Evolutionary conservation across 2,329 filamentous ascomycete genomes (phyloP), one percentile per base, ranked within the genome.

Genomic region (Elsinoe ampelina): DNA sequence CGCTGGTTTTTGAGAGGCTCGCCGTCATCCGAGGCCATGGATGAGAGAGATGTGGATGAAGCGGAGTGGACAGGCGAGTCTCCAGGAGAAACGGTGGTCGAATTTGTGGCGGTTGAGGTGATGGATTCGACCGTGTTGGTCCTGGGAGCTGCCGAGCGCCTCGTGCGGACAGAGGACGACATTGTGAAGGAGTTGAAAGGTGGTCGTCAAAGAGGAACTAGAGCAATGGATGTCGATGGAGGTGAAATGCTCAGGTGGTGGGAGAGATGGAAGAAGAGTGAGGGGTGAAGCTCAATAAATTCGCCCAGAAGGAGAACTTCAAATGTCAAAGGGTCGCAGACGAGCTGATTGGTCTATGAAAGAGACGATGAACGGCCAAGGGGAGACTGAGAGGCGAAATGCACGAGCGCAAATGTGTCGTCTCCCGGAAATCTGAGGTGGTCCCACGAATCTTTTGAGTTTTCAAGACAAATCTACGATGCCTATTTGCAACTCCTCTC

Each of bases 1-100:
- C 80, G 84, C 63, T 70, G 62, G 63, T 75, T 72, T 64, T 75
- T 75, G 61, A 70, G 68, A 32, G 69, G 67, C 63, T 79, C 77
- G 57, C 79, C 81, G 43, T 81, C 77, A 57, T 83, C 80, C 10
- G 87, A 91, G 57, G 82, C 85, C 70, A 97, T 79, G 22, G 93
- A 97, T 10, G 92, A 96, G 61, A 97, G 81, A 2, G 93, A 97
- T 2, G 92, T 95, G 38, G 87, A 88, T 6, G 93, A 97, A 47
- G 80, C 77, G 22, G 91, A 85, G 41, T 77, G 77, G 54, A 74
- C 75, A 48, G 82, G 82, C 59, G 81, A 83, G 63, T 83, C 80
- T 60, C 75, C 69, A 35, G 81, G 81, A 20, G 81, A 82, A 59
- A 72, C 73, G 38, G 75, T 73, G 58, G 73, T 72, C 4, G 81